Evolutionary conservation across 768 basidiomycete species (phyloP).

Genomic region (Trametes elegans): DNA sequence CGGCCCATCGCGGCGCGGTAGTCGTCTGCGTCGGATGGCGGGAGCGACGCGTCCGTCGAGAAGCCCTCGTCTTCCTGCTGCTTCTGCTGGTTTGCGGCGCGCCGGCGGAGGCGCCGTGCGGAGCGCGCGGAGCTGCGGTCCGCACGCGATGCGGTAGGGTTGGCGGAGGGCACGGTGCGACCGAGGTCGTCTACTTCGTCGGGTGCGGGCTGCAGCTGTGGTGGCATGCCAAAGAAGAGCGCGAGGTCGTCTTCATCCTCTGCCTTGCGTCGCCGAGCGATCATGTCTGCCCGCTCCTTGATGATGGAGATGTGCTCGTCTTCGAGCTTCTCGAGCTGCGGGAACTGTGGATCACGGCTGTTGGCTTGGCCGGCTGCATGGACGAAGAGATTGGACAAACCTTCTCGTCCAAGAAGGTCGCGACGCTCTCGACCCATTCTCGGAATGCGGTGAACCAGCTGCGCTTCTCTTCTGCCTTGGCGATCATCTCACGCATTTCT

Average conservation of each 20-base stretch:
- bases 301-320: slow-evolving; percentile 71
- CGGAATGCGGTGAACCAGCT: slow-evolving; percentile 78
- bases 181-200: slow-evolving; percentile 65
- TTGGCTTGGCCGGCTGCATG: background rate
- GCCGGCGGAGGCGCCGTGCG: slow-evolving; percentile 50
- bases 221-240: slow-evolving; percentile 58
- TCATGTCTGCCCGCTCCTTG: slow-evolving; percentile 70
- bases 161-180: slow-evolving; percentile 45
- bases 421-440: slow-evolving; percentile 81
- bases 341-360: slow-evolving; percentile 55
- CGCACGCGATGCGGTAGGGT: slow-evolving; percentile 43
- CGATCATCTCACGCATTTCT: slow-evolving; percentile 74
- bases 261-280: slow-evolving; percentile 58
- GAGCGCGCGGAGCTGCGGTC: slow-evolving; percentile 60
- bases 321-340: slow-evolving; percentile 74
- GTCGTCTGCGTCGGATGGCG: slow-evolving; percentile 63
- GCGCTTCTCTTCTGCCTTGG: slow-evolving; percentile 71
- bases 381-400: slow-evolving; percentile 35
- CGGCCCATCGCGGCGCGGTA: slow-evolving; percentile 61
- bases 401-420: slow-evolving; percentile 88
- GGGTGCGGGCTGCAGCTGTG: slow-evolving; percentile 28
- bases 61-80: slow-evolving; percentile 60
- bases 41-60: slow-evolving; percentile 80
- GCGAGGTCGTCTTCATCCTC: slow-evolving; percentile 85
- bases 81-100: slow-evolving; percentile 24